Conservation (phyloP, 148 eudicot genomes). For the Dysphania ambrosioides region DNA sequence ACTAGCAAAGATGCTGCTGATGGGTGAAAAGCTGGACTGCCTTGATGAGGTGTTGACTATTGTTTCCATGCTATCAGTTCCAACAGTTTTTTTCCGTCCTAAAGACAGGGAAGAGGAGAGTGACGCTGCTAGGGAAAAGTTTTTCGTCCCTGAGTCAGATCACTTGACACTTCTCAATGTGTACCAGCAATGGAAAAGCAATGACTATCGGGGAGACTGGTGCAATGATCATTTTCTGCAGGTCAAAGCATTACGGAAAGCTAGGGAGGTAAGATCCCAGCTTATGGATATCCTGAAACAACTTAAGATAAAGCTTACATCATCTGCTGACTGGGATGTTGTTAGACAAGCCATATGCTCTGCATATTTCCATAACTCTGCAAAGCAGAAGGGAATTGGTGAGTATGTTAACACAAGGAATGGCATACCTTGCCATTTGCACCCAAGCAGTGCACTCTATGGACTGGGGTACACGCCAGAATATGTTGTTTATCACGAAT, state of each 20-base stretch:
- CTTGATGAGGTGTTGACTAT: slow-evolving; percentile 78
- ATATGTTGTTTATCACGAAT: slow-evolving; percentile 89
- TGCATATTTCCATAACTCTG: slow-evolving; percentile 89
- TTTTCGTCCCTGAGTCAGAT: slow-evolving; percentile 87
- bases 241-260: slow-evolving; percentile 78
- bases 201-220: slow-evolving; percentile 84
- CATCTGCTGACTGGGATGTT: slow-evolving; percentile 86
- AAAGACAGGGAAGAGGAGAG: slow-evolving; percentile 92
- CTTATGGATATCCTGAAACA: slow-evolving; percentile 78
- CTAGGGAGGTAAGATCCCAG: slow-evolving; percentile 86
- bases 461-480: slow-evolving; percentile 90
- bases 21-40: slow-evolving; percentile 69
- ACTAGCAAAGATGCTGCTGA: slow-evolving; percentile 78
- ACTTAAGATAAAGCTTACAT: slow-evolving; percentile 60
- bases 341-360: slow-evolving; percentile 87
- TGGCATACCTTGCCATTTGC: slow-evolving; percentile 90
- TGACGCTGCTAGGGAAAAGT: slow-evolving; percentile 90
- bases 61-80: slow-evolving; percentile 96
- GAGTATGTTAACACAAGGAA: slow-evolving; percentile 85
- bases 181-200: slow-evolving; percentile 87
- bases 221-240: slow-evolving; percentile 91
- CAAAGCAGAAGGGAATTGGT: slow-evolving; percentile 82
- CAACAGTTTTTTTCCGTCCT: slow-evolving; percentile 89
- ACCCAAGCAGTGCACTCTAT: slow-evolving; percentile 86
- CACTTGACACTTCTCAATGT: slow-evolving; percentile 81